A percentile compares a stretch with the other conserved stretches of the same genome.
Evolutionary conservation across 2,329 filamentous ascomycete species (phyloP).

Genomic region (Emericellopsis cladophorae): DNA sequence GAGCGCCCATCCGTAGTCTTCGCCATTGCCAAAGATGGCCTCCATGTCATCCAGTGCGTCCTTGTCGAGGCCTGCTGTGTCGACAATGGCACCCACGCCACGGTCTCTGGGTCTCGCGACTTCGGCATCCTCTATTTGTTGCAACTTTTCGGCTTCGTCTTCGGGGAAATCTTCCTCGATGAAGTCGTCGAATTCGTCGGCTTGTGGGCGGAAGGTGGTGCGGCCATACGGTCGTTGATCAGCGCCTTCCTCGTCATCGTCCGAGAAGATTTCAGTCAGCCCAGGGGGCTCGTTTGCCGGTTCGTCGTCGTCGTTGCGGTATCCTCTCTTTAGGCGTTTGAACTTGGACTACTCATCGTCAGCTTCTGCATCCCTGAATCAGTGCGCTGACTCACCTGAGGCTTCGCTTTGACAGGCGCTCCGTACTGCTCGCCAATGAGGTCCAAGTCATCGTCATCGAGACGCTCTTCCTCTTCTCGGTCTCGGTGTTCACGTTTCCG

Average conservation of each 20-base stretch:
- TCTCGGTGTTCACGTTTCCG: constrained; percentile 67
- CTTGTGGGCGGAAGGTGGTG: constrained; percentile 43
- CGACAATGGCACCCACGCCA: constrained; percentile 58
- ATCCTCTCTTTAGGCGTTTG: constrained; percentile 91
- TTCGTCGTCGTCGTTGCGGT: constrained; percentile 60
- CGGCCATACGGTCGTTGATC: constrained; percentile 40
- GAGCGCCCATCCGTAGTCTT: constrained; percentile 91
- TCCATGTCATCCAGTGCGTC: constrained; percentile 93
- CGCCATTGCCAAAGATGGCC: constrained; percentile 87
- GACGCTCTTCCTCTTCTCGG: constrained; percentile 72
- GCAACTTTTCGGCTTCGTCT: constrained; percentile 66
- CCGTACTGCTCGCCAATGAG: constrained; percentile 77
- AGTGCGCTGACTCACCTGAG: constrained; percentile 46
- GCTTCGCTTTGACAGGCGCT: constrained; percentile 44
- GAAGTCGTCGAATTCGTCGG: constrained; percentile 85
- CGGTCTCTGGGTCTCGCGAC: constrained; percentile 70
- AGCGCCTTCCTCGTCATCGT: constrained; percentile 70
- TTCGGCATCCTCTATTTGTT: constrained; percentile 73
- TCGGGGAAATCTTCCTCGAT: constrained; percentile 93
- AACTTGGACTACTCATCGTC: constrained; percentile 58
- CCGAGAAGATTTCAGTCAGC: constrained; percentile 87
- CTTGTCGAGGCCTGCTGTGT: constrained; percentile 78
- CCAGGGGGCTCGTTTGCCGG: constrained; percentile 53
- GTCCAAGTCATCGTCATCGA: constrained; percentile 94
- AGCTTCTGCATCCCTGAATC: not conserved